phyloP scores from a whole-genome alignment of 495 filamentous ascomycete species.

The Penicillium diatomitis region DNA sequence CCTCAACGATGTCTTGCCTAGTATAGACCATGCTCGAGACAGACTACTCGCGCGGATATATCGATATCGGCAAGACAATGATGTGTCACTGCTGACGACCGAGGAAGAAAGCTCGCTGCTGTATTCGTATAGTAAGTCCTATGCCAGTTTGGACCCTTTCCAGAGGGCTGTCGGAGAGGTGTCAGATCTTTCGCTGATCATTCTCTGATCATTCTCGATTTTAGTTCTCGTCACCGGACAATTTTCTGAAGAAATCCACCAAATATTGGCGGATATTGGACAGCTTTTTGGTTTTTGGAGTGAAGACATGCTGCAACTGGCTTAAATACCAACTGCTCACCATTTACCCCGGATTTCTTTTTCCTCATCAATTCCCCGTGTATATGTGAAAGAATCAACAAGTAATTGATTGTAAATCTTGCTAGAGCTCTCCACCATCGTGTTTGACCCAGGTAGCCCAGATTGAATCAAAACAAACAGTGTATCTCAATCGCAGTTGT shows the following conservation, averaged over 20 bases:
- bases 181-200: background rate
- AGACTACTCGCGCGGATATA: slow-evolving; percentile 84
- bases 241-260: slow-evolving; percentile 41
- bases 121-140: slow-evolving; percentile 58
- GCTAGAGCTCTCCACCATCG: background rate
- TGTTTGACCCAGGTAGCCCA: background rate
- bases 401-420: background rate
- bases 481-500: background rate
- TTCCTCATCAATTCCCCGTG: too few species aligned
- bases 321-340: slow-evolving; percentile 1
- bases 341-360: background rate
- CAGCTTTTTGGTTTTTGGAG: slow-evolving; percentile 62
- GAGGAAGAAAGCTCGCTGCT: slow-evolving; percentile 64
- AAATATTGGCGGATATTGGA: slow-evolving; percentile 41
- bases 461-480: background rate
- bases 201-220: background rate
- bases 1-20: slow-evolving; percentile 77
- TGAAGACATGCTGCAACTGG: slow-evolving; percentile 62
- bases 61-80: slow-evolving; percentile 65
- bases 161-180: background rate
- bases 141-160: background rate
- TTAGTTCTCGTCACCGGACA: slow-evolving; percentile 45
- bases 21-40: slow-evolving; percentile 69
- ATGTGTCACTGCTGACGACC: slow-evolving; percentile 38
- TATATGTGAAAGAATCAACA: too few species aligned